A percentile compares a stretch with the other conserved stretches of the same genome.
phyloP scores from a whole-genome alignment of 2,329 filamentous ascomycete species.

The Peltaster fructicola region DNA sequence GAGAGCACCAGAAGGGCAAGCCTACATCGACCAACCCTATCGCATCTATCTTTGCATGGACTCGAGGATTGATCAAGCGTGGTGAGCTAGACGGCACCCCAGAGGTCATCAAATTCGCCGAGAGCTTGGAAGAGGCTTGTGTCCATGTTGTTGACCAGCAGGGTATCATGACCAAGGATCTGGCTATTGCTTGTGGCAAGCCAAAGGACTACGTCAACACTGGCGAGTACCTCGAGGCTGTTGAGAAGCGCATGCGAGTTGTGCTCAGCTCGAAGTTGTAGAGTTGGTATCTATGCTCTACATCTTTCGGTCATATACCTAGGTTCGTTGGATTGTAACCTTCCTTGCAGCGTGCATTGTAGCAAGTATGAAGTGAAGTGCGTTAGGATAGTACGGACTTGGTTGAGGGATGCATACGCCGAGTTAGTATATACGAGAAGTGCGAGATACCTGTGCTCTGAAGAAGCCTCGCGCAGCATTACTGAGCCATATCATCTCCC shows the following conservation, averaged over 20 bases:
- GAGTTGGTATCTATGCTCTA: too few relatives aligned
- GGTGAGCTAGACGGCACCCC: conserved; percentile 87
- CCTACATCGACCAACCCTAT: conserved; percentile 98
- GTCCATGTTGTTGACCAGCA: conserved; percentile 86
- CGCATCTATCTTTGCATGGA: conserved; percentile 98
- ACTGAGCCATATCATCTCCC: conserved; percentile 74
- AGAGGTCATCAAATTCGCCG: conserved; percentile 77
- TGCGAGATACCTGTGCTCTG: too few relatives aligned
- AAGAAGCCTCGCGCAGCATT: conserved; percentile 70
- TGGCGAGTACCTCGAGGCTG: conserved; percentile 75
- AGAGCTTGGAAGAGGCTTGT: conserved; percentile 82
- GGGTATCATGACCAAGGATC: conserved; percentile 97
- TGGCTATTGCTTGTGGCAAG: conserved; percentile 88
- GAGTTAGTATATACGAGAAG: too few relatives aligned
- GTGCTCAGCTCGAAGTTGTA: conserved; percentile 63
- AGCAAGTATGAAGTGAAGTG: too few relatives aligned
- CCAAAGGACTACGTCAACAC: conserved; percentile 84
- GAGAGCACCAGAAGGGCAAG: conserved; percentile 94
- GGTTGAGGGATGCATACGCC: too few relatives aligned
- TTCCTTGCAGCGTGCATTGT: too few relatives aligned
- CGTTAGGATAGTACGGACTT: too few relatives aligned
- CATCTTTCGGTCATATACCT: too few relatives aligned
- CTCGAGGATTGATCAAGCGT: conserved; percentile 79
- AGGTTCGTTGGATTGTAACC: too few relatives aligned
- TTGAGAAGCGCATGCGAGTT: conserved; percentile 74